A percentile compares a stretch with the other conserved stretches of the same genome.
Conservation (phyloP, 1,139 yeast genomes). For the Protomyces macrosporus region DNA sequence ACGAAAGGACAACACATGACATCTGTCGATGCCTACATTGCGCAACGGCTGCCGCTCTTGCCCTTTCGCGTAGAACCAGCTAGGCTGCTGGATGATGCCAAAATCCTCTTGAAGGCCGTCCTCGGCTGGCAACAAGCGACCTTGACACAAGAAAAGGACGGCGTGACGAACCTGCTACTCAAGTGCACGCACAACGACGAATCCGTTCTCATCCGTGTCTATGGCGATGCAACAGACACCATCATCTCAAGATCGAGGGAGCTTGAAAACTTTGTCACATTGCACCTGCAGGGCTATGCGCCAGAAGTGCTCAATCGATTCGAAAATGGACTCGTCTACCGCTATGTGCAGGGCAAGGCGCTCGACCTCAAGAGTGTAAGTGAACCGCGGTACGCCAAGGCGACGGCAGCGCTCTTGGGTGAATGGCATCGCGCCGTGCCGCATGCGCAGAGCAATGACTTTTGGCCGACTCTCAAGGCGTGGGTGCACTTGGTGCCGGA, state of each 20-base stretch:
- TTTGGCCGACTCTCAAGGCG: conserved; percentile 18
- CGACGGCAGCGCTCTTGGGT: conserved; percentile 66
- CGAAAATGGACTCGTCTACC: conserved; percentile 69
- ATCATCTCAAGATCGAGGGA: conserved; percentile 75
- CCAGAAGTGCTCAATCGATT: conserved; percentile 66
- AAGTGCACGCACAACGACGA: conserved; percentile 35
- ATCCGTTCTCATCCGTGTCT: conserved; percentile 60
- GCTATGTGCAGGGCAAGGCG: conserved; percentile 58
- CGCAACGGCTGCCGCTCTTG: neutral
- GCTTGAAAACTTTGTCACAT: conserved; percentile 62
- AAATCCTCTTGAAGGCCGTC: conserved; percentile 26
- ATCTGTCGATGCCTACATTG: neutral
- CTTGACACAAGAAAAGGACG: conserved; percentile 55
- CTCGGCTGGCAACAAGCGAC: conserved; percentile 29
- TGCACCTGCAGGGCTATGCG: conserved; percentile 59
- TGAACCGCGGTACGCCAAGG: conserved; percentile 39
- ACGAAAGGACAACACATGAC: neutral
- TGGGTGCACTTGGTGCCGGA: conserved; percentile 26
- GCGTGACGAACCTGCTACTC: conserved; percentile 55
- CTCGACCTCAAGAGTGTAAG: conserved; percentile 5
- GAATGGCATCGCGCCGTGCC: conserved; percentile 52
- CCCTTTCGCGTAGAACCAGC: neutral
- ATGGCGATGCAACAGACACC: conserved; percentile 68
- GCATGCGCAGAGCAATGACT: neutral
- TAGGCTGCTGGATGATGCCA: conserved; percentile 7